phyloP scores from a whole-genome alignment of 2,329 filamentous ascomycete genomes.

The Alternaria novae-zelandiae region DNA sequence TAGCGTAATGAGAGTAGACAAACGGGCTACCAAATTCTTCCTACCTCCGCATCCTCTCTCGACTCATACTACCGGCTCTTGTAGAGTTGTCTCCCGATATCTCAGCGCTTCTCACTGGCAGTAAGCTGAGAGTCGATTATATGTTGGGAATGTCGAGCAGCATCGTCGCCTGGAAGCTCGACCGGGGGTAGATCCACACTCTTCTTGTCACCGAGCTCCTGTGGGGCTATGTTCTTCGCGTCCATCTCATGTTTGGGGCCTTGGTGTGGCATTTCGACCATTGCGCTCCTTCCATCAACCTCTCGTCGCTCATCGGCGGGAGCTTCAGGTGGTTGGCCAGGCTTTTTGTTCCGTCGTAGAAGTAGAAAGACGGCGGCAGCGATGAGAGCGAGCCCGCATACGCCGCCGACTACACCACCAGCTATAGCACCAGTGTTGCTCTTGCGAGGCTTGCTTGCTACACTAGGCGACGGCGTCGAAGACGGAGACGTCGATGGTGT shows the following conservation, averaged over 20 bases:
- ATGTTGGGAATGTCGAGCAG: not conserved
- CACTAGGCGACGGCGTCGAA: not conserved
- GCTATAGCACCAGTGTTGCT: conserved; percentile 3
- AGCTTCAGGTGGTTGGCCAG: not conserved
- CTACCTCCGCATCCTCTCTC: not conserved
- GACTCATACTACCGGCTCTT: not conserved
- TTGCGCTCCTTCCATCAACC: not conserved
- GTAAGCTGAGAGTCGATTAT: not conserved
- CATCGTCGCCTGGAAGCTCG: not conserved
- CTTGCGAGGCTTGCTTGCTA: not conserved
- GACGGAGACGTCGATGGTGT: not conserved
- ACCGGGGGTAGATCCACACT: not conserved
- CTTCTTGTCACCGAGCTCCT: not conserved
- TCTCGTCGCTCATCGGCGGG: not conserved
- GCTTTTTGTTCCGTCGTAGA: not conserved
- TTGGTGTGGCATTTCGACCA: not conserved
- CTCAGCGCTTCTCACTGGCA: not conserved
- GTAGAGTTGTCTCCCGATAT: not conserved
- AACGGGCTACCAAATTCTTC: not conserved
- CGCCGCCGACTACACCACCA: conserved; percentile 1
- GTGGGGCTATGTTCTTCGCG: not conserved
- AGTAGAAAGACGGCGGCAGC: not conserved
- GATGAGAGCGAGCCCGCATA: not conserved
- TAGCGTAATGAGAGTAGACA: not conserved
- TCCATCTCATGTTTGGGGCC: not conserved